Conservation (phyloP, 306 rosid species). For the Hylodesmum podocarpum region DNA sequence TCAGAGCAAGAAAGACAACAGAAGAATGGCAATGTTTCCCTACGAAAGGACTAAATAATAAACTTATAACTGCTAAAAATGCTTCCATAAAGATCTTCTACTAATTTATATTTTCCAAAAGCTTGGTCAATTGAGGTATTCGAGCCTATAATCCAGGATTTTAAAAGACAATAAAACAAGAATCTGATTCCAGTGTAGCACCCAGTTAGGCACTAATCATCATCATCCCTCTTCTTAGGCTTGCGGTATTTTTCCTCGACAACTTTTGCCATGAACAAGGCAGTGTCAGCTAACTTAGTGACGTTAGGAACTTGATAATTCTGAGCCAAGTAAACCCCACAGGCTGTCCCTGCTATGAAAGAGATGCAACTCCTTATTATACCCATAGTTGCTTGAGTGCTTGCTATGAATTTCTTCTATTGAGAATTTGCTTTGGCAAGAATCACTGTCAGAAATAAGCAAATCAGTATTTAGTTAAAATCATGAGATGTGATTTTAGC, state of each 20-base stretch:
- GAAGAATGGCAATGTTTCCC: slow-evolving; percentile 7
- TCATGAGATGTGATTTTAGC: not conserved
- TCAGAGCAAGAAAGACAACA: not conserved
- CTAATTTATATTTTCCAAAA: not conserved
- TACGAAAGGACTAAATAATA: not conserved
- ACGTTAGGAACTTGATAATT: slow-evolving; percentile 81
- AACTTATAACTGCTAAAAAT: not conserved
- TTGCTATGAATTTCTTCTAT: slow-evolving; percentile 6
- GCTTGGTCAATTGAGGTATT: not conserved
- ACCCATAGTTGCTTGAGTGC: slow-evolving; percentile 56
- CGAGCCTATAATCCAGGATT: slow-evolving; percentile 18
- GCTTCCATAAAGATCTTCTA: not conserved
- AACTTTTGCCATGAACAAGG: slow-evolving; percentile 53
- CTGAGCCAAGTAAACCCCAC: slow-evolving; percentile 77
- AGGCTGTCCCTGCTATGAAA: slow-evolving; percentile 60
- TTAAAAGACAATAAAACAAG: not conserved
- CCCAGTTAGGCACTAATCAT: slow-evolving; percentile 10
- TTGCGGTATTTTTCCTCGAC: slow-evolving; percentile 67
- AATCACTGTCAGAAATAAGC: slow-evolving; percentile 18
- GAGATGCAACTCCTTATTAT: slow-evolving; percentile 74
- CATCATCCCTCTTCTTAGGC: slow-evolving; percentile 54
- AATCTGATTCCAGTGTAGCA: slow-evolving; percentile 34
- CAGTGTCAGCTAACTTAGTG: slow-evolving; percentile 64
- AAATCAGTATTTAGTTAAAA: slow-evolving; percentile 16
- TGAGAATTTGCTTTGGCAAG: not conserved